A percentile compares a stretch with the other conserved stretches of the same genome.
Evolutionary conservation across 2,329 filamentous ascomycete genomes (phyloP).

Genomic region (Alternaria dauci): DNA sequence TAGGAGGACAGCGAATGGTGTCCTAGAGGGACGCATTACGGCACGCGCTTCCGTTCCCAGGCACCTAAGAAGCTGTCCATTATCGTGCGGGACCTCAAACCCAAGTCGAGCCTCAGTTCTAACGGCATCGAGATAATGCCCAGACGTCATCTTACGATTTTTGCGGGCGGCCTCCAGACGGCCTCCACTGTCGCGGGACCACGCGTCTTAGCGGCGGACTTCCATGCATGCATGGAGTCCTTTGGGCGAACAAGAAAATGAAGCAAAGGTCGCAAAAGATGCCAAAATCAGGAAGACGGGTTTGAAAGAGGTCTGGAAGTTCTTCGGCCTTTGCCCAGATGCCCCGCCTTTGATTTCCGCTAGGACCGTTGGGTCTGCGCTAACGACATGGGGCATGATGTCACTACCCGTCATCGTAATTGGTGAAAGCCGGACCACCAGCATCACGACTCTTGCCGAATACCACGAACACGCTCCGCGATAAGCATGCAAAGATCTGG

Average conservation of each 20-base stretch:
- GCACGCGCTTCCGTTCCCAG: neutral
- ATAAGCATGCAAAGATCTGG: too few relatives aligned
- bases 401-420: neutral
- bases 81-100: neutral
- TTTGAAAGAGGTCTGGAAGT: neutral
- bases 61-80: neutral
- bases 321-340: too few relatives aligned
- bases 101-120: neutral
- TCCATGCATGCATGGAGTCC: neutral
- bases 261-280: neutral
- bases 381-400: neutral
- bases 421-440: neutral
- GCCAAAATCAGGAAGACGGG: neutral
- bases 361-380: neutral
- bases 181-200: neutral
- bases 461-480: neutral
- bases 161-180: neutral
- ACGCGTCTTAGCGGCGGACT: neutral
- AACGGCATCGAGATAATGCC: neutral
- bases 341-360: neutral
- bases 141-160: neutral
- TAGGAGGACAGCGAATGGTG: fast-evolving
- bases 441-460: neutral
- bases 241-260: neutral
- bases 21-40: neutral